Evolutionary conservation across 2,329 filamentous ascomycete genomes (phyloP).

Genomic region (Xylariaceae sp.): DNA sequence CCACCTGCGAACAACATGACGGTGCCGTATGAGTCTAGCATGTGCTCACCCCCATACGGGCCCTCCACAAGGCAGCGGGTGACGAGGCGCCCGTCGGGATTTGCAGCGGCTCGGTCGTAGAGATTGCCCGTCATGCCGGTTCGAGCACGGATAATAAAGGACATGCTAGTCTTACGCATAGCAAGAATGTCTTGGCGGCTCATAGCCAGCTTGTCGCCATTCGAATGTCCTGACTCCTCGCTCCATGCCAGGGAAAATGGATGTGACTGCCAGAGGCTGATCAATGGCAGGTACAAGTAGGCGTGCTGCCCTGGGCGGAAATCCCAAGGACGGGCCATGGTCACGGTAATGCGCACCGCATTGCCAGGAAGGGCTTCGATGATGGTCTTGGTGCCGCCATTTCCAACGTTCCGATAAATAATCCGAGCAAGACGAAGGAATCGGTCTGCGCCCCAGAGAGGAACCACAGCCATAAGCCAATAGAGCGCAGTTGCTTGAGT

Average conservation of each 20-base stretch:
- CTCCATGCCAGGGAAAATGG: slow-evolving; percentile 78
- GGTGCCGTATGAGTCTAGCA: slow-evolving; percentile 70
- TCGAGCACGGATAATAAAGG: slow-evolving; percentile 67
- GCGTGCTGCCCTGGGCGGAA: slow-evolving; percentile 74
- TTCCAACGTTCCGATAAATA: slow-evolving; percentile 62
- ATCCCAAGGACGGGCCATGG: slow-evolving; percentile 70
- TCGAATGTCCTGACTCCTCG: slow-evolving; percentile 55
- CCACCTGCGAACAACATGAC: slow-evolving; percentile 76
- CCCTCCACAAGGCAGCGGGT: slow-evolving; percentile 69
- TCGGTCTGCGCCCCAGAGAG: slow-evolving; percentile 66
- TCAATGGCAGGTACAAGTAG: slow-evolving; percentile 70
- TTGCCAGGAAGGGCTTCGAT: slow-evolving; percentile 74
- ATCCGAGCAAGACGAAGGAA: slow-evolving; percentile 55
- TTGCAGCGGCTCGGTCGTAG: slow-evolving; percentile 62
- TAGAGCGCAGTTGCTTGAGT: slow-evolving; percentile 51
- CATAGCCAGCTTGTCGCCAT: slow-evolving; percentile 54
- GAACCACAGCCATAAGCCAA: slow-evolving; percentile 58
- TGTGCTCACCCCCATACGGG: slow-evolving; percentile 70
- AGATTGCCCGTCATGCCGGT: slow-evolving; percentile 70
- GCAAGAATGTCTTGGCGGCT: slow-evolving; percentile 54
- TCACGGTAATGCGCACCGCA: slow-evolving; percentile 67
- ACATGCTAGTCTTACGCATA: slow-evolving; percentile 62
- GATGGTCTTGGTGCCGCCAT: slow-evolving; percentile 62
- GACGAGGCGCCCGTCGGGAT: slow-evolving; percentile 56
- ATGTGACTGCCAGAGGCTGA: slow-evolving; percentile 71